phyloP scores from a whole-genome alignment of 139 green algal species.

The Tetradesmus obliquus region DNA sequence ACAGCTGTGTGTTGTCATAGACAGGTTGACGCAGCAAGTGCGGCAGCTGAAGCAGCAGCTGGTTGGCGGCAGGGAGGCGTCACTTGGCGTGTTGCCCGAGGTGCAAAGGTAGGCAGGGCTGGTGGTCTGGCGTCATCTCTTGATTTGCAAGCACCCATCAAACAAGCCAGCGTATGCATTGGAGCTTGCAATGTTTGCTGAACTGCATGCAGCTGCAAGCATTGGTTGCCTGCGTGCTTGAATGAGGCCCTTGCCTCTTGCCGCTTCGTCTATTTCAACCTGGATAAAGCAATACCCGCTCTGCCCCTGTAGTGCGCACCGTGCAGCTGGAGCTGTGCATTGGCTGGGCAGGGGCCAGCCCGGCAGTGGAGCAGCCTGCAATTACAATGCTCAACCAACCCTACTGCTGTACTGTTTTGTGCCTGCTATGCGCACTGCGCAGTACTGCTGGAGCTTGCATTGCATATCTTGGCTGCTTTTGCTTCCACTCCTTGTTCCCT shows the following conservation, averaged over 20 bases:
- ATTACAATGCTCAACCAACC: too few species aligned
- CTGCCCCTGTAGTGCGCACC: constrained; percentile 31
- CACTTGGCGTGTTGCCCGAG: constrained; percentile 29
- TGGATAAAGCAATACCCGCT: too few species aligned
- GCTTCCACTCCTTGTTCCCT: too few species aligned
- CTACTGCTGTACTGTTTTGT: not conserved
- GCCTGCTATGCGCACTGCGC: not conserved
- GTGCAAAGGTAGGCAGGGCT: not conserved
- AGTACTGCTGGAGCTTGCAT: not conserved
- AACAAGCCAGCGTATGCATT: too few species aligned
- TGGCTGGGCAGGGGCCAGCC: not conserved
- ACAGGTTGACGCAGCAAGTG: not conserved
- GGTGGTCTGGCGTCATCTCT: too few species aligned
- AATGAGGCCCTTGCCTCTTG: too few species aligned
- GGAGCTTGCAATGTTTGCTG: too few species aligned
- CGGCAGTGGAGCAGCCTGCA: not conserved
- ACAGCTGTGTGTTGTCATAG: not conserved
- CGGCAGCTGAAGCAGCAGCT: constrained; percentile 13
- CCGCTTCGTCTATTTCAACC: too few species aligned
- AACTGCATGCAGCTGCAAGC: too few species aligned
- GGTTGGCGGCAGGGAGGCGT: not conserved
- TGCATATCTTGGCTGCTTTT: too few species aligned
- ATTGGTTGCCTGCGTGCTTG: too few species aligned
- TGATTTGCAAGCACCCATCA: too few species aligned
- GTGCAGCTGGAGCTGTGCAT: constrained; percentile 22